Evolutionary conservation across 2,329 filamentous ascomycete species (phyloP).

Genomic region (Colletotrichum salicis): DNA sequence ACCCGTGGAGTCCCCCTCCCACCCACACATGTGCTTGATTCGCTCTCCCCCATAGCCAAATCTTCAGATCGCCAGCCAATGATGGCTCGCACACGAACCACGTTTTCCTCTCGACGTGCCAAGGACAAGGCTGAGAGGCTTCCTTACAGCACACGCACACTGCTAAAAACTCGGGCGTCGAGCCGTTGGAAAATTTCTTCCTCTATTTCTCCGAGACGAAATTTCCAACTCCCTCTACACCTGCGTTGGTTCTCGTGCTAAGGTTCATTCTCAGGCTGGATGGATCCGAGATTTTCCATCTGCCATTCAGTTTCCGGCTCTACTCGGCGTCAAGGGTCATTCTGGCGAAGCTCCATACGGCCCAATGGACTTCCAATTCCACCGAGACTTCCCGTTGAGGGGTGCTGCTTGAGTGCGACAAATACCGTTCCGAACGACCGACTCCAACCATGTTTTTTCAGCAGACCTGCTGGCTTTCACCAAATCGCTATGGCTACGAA

Average conservation of each 20-base stretch:
- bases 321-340: neutral
- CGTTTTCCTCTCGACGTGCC: conserved; percentile 39
- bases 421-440: neutral
- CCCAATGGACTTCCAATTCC: neutral
- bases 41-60: conserved; percentile 24
- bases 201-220: neutral
- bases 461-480: neutral
- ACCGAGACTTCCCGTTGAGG: neutral
- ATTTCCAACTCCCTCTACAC: neutral
- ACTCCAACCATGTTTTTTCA: neutral
- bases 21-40: neutral
- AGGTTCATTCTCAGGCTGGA: too few species aligned
- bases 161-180: neutral
- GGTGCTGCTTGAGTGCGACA: neutral
- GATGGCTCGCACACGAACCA: conserved; percentile 35
- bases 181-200: neutral
- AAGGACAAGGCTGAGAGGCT: conserved; percentile 40
- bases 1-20: conserved; percentile 15
- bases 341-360: neutral
- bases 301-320: neutral
- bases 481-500: neutral
- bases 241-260: neutral
- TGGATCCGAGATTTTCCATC: neutral
- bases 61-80: conserved; percentile 38
- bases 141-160: neutral